These are phyloP conservation scores for Fragosphaeria purpurea DNA, from an alignment of 2,329 filamentous ascomycete genomes.

Conservation along the genomic window DNA sequence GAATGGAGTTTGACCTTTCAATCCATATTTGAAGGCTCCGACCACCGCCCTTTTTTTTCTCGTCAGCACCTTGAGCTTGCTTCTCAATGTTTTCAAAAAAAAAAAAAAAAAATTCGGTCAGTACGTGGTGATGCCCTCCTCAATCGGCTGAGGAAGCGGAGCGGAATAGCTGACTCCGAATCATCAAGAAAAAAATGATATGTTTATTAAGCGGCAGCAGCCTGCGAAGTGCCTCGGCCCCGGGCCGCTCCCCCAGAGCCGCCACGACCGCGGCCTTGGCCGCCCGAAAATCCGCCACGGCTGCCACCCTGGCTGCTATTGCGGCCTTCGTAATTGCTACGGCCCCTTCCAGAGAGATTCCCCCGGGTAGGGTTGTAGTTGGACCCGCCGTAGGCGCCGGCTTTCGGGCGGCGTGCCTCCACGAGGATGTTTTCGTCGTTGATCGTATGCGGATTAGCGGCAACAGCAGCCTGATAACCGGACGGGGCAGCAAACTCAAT, in stretches of 20 bases:
- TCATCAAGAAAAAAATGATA: no score
- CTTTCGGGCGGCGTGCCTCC: conserved; percentile 77
- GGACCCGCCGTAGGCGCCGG: conserved; percentile 58
- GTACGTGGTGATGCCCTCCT: no score
- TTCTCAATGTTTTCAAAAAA: no score
- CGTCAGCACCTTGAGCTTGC: no score
- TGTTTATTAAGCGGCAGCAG: conserved; percentile 37
- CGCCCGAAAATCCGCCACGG: conserved; percentile 59
- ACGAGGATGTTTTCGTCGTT: conserved; percentile 75
- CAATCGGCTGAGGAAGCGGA: no score
- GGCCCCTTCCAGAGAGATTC: conserved; percentile 50
- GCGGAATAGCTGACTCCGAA: no score
- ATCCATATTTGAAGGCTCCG: no score
- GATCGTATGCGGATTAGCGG: conserved; percentile 76
- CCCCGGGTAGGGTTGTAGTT: conserved; percentile 56
- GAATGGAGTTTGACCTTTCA: no score
- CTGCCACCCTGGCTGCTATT: conserved; percentile 49
- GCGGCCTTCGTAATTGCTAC: conserved; percentile 52
- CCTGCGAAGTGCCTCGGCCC: conserved; percentile 50
- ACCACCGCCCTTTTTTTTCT: no score
- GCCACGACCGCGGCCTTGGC: conserved; percentile 51
- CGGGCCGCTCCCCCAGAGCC: conserved; percentile 55
- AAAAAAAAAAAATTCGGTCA: no score
- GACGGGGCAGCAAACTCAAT: conserved; percentile 79
- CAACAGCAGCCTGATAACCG: conserved; percentile 73